Evolutionary conservation across 306 rosid species (phyloP).

Genomic region (Rosa rugosa): DNA sequence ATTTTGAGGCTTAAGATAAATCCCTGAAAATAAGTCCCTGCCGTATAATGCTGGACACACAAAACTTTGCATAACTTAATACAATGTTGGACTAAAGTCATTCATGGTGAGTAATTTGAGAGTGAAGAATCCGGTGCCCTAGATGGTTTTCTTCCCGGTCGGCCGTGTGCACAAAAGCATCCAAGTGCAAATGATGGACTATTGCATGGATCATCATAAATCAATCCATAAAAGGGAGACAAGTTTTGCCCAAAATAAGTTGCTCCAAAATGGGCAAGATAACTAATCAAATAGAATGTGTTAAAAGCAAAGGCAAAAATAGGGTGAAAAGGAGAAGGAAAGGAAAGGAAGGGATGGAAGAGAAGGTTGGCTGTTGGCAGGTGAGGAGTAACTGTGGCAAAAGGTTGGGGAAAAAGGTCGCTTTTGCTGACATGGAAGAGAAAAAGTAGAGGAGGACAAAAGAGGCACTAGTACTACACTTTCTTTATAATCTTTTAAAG

Average conservation of each 20-base stretch:
- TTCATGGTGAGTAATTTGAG: neutral
- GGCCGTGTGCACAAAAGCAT: too few species aligned
- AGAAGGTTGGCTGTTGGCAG: neutral
- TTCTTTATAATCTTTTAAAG: conserved; percentile 42
- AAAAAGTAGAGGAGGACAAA: conserved; percentile 31
- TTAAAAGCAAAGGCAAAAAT: neutral
- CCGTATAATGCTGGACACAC: neutral
- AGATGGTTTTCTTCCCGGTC: too few species aligned
- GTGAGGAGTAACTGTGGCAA: neutral
- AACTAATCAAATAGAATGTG: neutral
- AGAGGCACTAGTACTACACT: conserved; percentile 24
- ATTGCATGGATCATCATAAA: neutral
- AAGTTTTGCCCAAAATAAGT: neutral
- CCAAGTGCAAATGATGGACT: neutral
- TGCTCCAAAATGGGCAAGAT: neutral
- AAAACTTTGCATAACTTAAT: neutral
- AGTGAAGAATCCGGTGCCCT: neutral
- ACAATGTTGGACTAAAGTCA: neutral
- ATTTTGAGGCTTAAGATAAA: too few species aligned
- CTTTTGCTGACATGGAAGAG: conserved; percentile 46
- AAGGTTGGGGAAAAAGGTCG: neutral
- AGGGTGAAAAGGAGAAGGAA: neutral
- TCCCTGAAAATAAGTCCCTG: neutral
- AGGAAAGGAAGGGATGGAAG: neutral
- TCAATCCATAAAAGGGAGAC: neutral